Evolutionary conservation across 2,329 filamentous ascomycete genomes (phyloP), one percentile per base, ranked within the genome.

Genomic region (Aureobasidium namibiae): DNA sequence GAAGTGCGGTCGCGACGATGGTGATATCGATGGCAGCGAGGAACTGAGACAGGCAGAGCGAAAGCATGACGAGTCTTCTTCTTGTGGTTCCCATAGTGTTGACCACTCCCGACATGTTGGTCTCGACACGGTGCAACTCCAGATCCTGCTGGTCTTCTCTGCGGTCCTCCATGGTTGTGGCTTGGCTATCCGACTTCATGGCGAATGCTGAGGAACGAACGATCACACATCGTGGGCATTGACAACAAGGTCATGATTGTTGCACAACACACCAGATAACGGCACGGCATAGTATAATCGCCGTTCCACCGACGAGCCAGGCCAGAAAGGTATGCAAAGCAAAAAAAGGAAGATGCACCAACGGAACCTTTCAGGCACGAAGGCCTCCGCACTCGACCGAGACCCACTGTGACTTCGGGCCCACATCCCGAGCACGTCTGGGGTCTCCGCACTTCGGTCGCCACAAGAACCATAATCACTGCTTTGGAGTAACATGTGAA

Each of bases 11-110:
- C n/a, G 65, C 63, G 34, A 69, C 64, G 24, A 64, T 67, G 16
- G 66, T 62, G 60, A 74, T 72, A 45, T 75, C 71, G 1, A 61
- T 36, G 3, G 60, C 60, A 11, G 53, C 42, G 24, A 61, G 41
- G 33, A 61, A 61, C 21, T 58, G 53, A 11, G 58, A 26, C 9
- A 60, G 41, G 18, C 49, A 60, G 1, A 58, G 56, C 34, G 56
- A 58, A 13, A 58, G 56, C 56, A 58, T 58, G 0, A 58, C 56
- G 9, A 58, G 24, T 41, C 56, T 26, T 8, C 56, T 38, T 26
- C 56, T 13, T 16, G 34, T 58, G 1, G 42, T 50, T 16, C 56
- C 56, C 56, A 58, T 58, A 7, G 31, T 48, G 24, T 58, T 58
- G 7, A 58, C 24, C 8, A 41, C 18, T 10, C 26, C 56, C 9